phyloP scores from a whole-genome alignment of 2,329 filamentous ascomycete genomes.

The Cordyceps fumosorosea region DNA sequence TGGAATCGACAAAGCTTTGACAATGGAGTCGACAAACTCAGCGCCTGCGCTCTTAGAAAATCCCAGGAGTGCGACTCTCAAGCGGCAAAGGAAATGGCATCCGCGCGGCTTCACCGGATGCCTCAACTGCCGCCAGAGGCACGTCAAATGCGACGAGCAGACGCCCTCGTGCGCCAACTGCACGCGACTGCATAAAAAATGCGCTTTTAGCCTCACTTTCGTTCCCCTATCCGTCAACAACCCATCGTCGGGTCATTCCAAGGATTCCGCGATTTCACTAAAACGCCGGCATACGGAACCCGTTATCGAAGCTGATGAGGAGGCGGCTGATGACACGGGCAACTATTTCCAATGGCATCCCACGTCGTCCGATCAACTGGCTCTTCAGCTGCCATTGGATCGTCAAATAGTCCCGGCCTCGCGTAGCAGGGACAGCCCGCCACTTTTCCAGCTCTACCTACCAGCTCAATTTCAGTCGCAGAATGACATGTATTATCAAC shows the following conservation, averaged over 20 bases:
- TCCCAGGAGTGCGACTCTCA: not conserved
- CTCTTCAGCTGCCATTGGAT: not conserved
- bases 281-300: not conserved
- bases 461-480: not conserved
- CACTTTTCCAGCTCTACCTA: no score
- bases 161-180: conserved; percentile 32
- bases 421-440: not conserved
- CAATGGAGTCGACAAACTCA: not conserved
- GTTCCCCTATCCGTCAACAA: conserved; percentile 13
- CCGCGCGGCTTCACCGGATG: conserved; percentile 35
- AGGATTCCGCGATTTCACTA: not conserved
- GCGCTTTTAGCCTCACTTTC: conserved; percentile 17
- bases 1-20: not conserved
- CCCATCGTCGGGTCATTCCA: not conserved
- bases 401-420: not conserved
- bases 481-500: conserved; percentile 27
- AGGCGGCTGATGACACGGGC: not conserved
- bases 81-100: conserved; percentile 26
- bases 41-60: not conserved
- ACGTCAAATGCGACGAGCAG: conserved; percentile 23
- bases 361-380: not conserved
- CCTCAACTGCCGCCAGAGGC: conserved; percentile 32
- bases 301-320: not conserved
- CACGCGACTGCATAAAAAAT: conserved; percentile 20
- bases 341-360: not conserved